Evolutionary conservation across 768 basidiomycete genomes (phyloP), one percentile per base, ranked within the genome.

Genomic region (Floccularia luteovirens): DNA sequence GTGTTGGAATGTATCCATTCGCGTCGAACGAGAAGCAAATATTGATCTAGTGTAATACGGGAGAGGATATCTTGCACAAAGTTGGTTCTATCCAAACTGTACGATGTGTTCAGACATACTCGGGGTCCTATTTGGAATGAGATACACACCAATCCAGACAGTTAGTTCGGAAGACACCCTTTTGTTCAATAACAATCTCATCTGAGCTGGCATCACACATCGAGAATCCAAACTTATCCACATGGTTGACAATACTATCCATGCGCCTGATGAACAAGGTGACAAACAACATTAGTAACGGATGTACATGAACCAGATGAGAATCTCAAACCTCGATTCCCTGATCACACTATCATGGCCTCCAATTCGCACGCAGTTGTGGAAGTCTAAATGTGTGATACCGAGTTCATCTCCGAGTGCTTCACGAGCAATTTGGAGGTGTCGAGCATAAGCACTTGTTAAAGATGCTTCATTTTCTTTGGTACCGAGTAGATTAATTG

Each of bases 61-160:
- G 93, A 94, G 31, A 97, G 67, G 50, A 96, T 90, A 53, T 98
- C 94, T 60, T 99, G 89, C 1, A 96, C 82, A 49, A 97, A 94
- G 58, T 99, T 99, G 3, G 96, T 99, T 27, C 96, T 82, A 53
- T 99, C 94, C 47, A 99, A 66, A 58, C 96, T 96, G 51, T 36
- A 44, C 13, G 5, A 43, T 20, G 5, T 25, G 22, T 38, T 49
- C 28, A 48, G 24, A 31, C 27, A 38, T 14, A 43, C 17, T 22
- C 33, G 31, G 16, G 35, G 24, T n/a, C 31, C 6, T 41, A 38
- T 14, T 37, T 12, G 35, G 33, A 21, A 35, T 41, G n/a, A 16
- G n/a, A n/a, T 6, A 44, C 61, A 46, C 51, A 91, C 93, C 91
- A 96, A 56, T 97, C 94, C 37, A 96, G 64, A 53, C 96, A 99